phyloP scores from a whole-genome alignment of 2,329 filamentous ascomycete species.

The Beauveria asiatica region DNA sequence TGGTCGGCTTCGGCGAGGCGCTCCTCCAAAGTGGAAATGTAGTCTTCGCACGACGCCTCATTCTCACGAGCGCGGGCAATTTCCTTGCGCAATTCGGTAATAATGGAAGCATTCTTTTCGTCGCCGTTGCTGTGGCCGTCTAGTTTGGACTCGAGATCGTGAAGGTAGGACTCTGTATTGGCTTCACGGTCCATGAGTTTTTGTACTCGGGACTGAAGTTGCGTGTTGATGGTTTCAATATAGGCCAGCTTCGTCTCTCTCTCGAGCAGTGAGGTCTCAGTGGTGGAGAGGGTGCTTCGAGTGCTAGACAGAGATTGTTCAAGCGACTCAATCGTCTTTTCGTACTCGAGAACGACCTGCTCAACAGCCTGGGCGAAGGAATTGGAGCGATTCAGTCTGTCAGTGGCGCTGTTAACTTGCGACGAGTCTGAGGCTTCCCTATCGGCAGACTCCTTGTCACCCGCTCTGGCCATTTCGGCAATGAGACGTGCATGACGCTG shows the following conservation, averaged over 20 bases:
- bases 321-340: constrained; percentile 92
- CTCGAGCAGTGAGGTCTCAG: constrained; percentile 80
- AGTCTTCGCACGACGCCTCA: constrained; percentile 85
- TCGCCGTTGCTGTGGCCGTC: constrained; percentile 87
- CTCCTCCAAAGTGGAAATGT: constrained; percentile 94
- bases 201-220: constrained; percentile 82
- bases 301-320: constrained; percentile 89
- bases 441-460: constrained; percentile 57
- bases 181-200: constrained; percentile 87
- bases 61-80: constrained; percentile 81
- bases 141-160: constrained; percentile 82
- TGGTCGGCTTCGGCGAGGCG: constrained; percentile 92
- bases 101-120: constrained; percentile 81
- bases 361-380: constrained; percentile 95
- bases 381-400: constrained; percentile 87
- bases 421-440: constrained; percentile 42
- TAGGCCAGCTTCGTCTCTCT: constrained; percentile 92
- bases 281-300: constrained; percentile 69
- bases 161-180: constrained; percentile 86
- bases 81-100: constrained; percentile 84
- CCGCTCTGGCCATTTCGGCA: constrained; percentile 80
- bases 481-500: constrained; percentile 93
- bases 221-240: constrained; percentile 81
- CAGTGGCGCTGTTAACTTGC: constrained; percentile 69
- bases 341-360: constrained; percentile 92